Conservation (phyloP, 768 basidiomycete species). For the Boletus vinaceobasis region DNA sequence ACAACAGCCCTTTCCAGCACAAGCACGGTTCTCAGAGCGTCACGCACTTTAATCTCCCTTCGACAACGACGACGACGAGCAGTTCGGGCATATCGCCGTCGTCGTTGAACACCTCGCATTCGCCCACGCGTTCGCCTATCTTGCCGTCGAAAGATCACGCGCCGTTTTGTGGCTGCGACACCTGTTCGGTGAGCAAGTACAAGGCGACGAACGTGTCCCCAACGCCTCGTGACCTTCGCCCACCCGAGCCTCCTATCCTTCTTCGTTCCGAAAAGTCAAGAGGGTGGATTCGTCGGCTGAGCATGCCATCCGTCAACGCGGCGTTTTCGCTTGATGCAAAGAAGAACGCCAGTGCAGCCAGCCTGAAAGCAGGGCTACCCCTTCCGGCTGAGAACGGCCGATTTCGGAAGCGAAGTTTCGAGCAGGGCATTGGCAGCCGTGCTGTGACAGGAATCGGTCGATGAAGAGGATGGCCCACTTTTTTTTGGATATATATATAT, state of each 20-base stretch:
- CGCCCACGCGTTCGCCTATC: constrained; percentile 27
- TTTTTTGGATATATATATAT: not conserved
- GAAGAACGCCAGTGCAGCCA: constrained; percentile 47
- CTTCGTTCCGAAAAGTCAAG: constrained; percentile 58
- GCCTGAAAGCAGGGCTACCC: constrained; percentile 31
- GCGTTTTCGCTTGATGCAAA: constrained; percentile 59
- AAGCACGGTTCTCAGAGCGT: constrained; percentile 30
- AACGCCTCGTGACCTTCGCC: constrained; percentile 35
- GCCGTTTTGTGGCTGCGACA: constrained; percentile 63
- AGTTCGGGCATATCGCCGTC: constrained; percentile 1
- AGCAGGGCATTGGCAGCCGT: constrained; percentile 42
- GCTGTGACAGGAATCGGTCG: constrained; percentile 52
- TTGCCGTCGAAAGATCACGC: constrained; percentile 44
- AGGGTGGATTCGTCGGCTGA: constrained; percentile 74
- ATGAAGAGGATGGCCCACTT: not conserved
- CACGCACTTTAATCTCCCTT: constrained; percentile 25
- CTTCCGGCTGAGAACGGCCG: constrained; percentile 49
- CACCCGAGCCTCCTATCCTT: constrained; percentile 40
- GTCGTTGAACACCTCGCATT: constrained; percentile 23
- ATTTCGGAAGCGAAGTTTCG: constrained; percentile 33
- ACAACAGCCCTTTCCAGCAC: constrained; percentile 20
- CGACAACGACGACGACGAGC: constrained; percentile 14
- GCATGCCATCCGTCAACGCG: constrained; percentile 66
- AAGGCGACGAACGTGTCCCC: constrained; percentile 28
- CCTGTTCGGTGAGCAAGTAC: constrained; percentile 61